A percentile compares a stretch with the other conserved stretches of the same genome.
Conservation (phyloP, 2,329 filamentous ascomycete species). For the Nothophoma quercina region DNA sequence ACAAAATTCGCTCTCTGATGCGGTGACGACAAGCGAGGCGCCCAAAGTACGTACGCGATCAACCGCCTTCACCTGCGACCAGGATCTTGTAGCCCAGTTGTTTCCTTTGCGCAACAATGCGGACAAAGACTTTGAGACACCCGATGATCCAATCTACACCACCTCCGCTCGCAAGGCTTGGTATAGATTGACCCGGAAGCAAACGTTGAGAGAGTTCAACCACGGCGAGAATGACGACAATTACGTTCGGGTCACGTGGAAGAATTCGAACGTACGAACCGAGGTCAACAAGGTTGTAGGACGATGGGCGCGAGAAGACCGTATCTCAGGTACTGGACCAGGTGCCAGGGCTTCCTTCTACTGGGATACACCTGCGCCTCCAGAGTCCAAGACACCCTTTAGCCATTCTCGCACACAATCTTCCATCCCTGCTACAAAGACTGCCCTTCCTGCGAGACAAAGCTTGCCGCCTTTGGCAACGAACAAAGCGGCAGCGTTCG, state of each 20-base stretch:
- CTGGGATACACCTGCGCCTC: constrained; percentile 44
- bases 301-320: constrained; percentile 49
- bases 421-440: constrained; percentile 25
- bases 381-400: constrained; percentile 21
- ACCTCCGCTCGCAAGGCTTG: constrained; percentile 49
- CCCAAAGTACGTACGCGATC: background rate
- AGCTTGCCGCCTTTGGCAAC: constrained; percentile 31
- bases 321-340: constrained; percentile 46
- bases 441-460: constrained; percentile 26
- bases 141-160: constrained; percentile 43
- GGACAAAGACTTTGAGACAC: constrained; percentile 23
- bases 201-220: constrained; percentile 50
- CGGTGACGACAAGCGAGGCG: background rate
- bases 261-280: constrained; percentile 39
- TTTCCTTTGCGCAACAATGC: constrained; percentile 27
- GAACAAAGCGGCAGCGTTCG: constrained; percentile 38
- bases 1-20: background rate
- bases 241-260: constrained; percentile 50
- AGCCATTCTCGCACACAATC: constrained; percentile 37
- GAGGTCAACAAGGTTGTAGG: constrained; percentile 47
- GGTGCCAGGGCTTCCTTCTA: constrained; percentile 47
- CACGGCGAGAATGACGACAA: constrained; percentile 44
- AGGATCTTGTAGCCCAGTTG: constrained; percentile 33
- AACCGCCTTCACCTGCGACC: constrained; percentile 21
- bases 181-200: constrained; percentile 50